Percentiles rank a stretch among this genome's conserved stretches.
Conservation (phyloP, 345 rosid species). For the Arabidopsis arenosa region DNA sequence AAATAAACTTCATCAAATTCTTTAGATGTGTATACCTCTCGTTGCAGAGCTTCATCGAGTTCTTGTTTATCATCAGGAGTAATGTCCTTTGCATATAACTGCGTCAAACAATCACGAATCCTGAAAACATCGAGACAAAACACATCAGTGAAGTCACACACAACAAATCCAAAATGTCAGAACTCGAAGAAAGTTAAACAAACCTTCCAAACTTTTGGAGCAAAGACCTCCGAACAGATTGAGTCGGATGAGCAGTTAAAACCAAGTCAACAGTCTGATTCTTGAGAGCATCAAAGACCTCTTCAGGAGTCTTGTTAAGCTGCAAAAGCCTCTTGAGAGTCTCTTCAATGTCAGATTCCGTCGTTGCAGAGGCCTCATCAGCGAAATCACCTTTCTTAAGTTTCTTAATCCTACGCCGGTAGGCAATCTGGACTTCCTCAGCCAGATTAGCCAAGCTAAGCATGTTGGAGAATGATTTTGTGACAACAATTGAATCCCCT, state of each 20-base stretch:
- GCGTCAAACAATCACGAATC: slow-evolving; percentile 86
- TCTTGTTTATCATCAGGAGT: slow-evolving; percentile 98
- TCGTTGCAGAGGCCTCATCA: slow-evolving; percentile 79
- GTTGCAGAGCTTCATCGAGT: slow-evolving; percentile 95
- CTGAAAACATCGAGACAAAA: slow-evolving; percentile 47
- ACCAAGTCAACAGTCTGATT: slow-evolving; percentile 97
- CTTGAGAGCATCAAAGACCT: slow-evolving; percentile 93
- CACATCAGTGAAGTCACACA: slow-evolving; percentile 5
- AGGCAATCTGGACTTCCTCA: slow-evolving; percentile 97
- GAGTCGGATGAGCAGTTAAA: slow-evolving; percentile 99
- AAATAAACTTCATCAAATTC: not conserved
- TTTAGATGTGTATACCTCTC: slow-evolving; percentile 65
- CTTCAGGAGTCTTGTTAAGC: slow-evolving; percentile 84
- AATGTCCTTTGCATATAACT: slow-evolving; percentile 90
- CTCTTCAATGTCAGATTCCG: slow-evolving; percentile 95
- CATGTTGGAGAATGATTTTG: slow-evolving; percentile 94
- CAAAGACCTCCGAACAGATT: slow-evolving; percentile 92
- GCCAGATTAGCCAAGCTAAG: slow-evolving; percentile 94
- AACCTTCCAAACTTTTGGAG: slow-evolving; percentile 98
- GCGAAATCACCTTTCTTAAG: slow-evolving; percentile 88
- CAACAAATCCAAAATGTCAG: not conserved
- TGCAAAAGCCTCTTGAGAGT: slow-evolving; percentile 87
- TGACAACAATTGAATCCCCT: slow-evolving; percentile 88
- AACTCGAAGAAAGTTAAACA: not conserved
- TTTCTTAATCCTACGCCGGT: slow-evolving; percentile 72